These are phyloP conservation scores for Perilla frutescens DNA, from an alignment of 257 asterid species.

Conservation along the genomic window DNA sequence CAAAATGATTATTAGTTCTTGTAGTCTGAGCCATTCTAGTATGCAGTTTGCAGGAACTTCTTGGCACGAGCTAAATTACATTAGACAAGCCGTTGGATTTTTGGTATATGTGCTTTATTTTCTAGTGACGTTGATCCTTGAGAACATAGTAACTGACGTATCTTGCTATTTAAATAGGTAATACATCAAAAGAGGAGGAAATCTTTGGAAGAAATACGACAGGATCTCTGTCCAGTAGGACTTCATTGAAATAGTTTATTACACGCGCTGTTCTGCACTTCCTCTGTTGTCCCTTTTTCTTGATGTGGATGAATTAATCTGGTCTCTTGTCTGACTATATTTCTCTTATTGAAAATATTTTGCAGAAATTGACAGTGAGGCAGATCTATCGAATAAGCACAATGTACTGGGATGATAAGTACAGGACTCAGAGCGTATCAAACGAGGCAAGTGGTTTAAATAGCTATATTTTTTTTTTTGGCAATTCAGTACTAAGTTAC, in stretches of 20 bases:
- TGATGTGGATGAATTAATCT: slow-evolving; percentile 25
- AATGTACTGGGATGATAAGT: slow-evolving; percentile 99
- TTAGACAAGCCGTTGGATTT: slow-evolving; percentile 99
- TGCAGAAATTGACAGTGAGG: slow-evolving; percentile 86
- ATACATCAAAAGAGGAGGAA: slow-evolving; percentile 98
- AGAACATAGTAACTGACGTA: slow-evolving; percentile 18
- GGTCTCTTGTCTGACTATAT: slow-evolving; percentile 24
- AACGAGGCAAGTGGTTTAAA: slow-evolving; percentile 67
- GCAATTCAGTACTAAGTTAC: background rate
- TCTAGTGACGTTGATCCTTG: slow-evolving; percentile 6
- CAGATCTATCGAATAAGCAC: slow-evolving; percentile 97
- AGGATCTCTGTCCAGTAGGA: slow-evolving; percentile 96
- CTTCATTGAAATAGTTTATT: slow-evolving; percentile 13
- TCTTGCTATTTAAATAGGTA: slow-evolving; percentile 55
- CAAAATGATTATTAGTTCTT: slow-evolving; percentile 26
- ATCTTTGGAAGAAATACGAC: slow-evolving; percentile 90
- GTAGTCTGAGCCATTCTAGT: slow-evolving; percentile 37
- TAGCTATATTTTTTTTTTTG: slow-evolving; percentile 3
- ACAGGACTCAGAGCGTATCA: slow-evolving; percentile 98
- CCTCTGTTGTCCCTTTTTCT: slow-evolving; percentile 2
- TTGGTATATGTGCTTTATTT: slow-evolving; percentile 60
- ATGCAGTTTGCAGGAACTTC: slow-evolving; percentile 97
- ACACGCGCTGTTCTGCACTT: background rate
- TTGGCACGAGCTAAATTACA: slow-evolving; percentile 96
- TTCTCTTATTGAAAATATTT: slow-evolving; percentile 21